Evolutionary conservation across 768 basidiomycete species (phyloP).

Genomic region (Cubamyces lactineus): DNA sequence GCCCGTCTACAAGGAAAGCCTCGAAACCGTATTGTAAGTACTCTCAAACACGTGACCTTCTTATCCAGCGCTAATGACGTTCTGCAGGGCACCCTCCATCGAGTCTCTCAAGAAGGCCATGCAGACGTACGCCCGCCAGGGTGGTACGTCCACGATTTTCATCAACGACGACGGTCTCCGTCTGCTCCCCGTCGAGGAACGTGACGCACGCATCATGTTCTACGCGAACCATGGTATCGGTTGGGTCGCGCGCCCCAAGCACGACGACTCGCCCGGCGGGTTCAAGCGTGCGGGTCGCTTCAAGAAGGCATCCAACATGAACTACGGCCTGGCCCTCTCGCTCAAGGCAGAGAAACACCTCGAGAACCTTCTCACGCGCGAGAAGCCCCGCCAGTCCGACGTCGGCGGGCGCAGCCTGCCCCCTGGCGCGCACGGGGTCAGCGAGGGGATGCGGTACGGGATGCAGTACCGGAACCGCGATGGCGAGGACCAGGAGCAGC

Average conservation of each 20-base stretch:
- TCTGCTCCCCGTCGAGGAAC: conserved; percentile 47
- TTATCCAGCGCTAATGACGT: not conserved
- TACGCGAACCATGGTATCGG: conserved; percentile 62
- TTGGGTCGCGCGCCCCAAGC: conserved; percentile 62
- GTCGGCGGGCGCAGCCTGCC: conserved; percentile 27
- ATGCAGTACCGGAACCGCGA: conserved; percentile 67
- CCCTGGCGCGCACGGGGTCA: conserved; percentile 28
- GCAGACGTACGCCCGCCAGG: conserved; percentile 66
- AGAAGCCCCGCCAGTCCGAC: conserved; percentile 22
- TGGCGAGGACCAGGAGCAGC: conserved; percentile 56
- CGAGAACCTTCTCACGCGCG: conserved; percentile 31
- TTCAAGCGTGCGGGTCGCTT: conserved; percentile 54
- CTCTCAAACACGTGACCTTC: not conserved
- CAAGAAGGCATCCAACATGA: conserved; percentile 57
- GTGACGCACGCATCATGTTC: conserved; percentile 50
- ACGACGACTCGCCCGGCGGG: conserved; percentile 45
- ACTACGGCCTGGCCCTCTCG: conserved; percentile 42
- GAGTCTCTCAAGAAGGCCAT: conserved; percentile 62
- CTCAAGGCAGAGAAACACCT: conserved; percentile 42
- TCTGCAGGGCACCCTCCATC: conserved; percentile 46
- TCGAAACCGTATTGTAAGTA: conserved; percentile 54
- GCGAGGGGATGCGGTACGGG: conserved; percentile 53
- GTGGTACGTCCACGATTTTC: conserved; percentile 61
- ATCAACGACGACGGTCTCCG: conserved; percentile 68
- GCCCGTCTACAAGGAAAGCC: conserved; percentile 56